A percentile compares a stretch with the other conserved stretches of the same genome.
Evolutionary conservation across 2,329 filamentous ascomycete genomes (phyloP).

Genomic region (Plectosphaerella plurivora): DNA sequence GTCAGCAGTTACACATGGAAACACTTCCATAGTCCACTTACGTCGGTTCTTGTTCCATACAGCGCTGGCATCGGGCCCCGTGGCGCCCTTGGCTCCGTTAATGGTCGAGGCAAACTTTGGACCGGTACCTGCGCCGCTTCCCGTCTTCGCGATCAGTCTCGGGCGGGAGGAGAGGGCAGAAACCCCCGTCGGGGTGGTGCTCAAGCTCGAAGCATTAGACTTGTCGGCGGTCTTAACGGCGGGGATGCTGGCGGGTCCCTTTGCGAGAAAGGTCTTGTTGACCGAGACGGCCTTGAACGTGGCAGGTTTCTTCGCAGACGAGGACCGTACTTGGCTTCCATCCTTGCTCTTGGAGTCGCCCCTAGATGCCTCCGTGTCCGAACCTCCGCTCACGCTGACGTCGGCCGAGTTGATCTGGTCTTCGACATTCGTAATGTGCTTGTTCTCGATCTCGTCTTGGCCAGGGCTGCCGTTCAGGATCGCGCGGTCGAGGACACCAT

Average conservation of each 20-base stretch:
- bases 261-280: slow-evolving; percentile 74
- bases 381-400: slow-evolving; percentile 68
- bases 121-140: slow-evolving; percentile 50
- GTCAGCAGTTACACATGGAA: slow-evolving; percentile 15
- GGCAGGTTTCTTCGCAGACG: slow-evolving; percentile 66
- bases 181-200: slow-evolving; percentile 39
- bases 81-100: slow-evolving; percentile 55
- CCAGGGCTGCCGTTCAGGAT: slow-evolving; percentile 44
- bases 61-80: slow-evolving; percentile 65
- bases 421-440: slow-evolving; percentile 54
- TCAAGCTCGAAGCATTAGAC: slow-evolving; percentile 35
- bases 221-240: slow-evolving; percentile 49
- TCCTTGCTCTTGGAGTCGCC: slow-evolving; percentile 49
- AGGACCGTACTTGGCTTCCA: slow-evolving; percentile 53
- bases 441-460: slow-evolving; percentile 51
- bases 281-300: slow-evolving; percentile 84
- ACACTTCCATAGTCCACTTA: slow-evolving; percentile 34
- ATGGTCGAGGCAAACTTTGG: slow-evolving; percentile 34
- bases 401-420: slow-evolving; percentile 58
- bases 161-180: slow-evolving; percentile 55
- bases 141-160: slow-evolving; percentile 72
- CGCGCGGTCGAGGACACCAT: slow-evolving; percentile 41
- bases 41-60: slow-evolving; percentile 91
- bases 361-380: slow-evolving; percentile 70
- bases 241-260: slow-evolving; percentile 46